These are phyloP conservation scores for Prunus dulcis DNA, from an alignment of 306 rosid species.

Conservation along the genomic window DNA sequence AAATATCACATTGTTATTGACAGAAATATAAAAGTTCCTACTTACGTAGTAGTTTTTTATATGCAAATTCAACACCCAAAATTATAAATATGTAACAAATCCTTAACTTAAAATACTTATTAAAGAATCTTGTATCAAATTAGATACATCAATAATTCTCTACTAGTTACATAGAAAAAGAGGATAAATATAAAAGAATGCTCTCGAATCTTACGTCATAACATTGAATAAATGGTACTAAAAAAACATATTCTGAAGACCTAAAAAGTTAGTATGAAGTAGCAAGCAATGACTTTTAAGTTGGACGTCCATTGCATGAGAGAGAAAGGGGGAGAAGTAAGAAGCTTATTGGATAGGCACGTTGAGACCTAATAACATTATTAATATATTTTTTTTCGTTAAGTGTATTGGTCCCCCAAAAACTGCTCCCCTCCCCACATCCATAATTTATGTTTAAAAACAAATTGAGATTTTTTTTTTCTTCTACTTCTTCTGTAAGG, in stretches of 20 bases:
- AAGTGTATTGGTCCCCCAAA: constrained; percentile 4
- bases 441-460: background rate
- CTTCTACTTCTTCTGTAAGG: background rate
- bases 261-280: background rate
- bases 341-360: background rate
- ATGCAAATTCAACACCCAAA: too few species aligned
- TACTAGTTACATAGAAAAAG: background rate
- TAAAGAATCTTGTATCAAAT: background rate
- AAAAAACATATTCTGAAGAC: background rate
- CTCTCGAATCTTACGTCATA: background rate
- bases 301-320: constrained; percentile 1
- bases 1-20: too few species aligned
- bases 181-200: background rate
- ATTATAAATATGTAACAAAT: too few species aligned
- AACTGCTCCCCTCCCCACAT: background rate
- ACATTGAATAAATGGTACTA: background rate
- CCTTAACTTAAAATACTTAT: too few species aligned
- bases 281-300: background rate
- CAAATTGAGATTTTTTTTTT: background rate
- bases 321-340: background rate
- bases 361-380: background rate
- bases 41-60: too few species aligned
- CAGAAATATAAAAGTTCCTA: accelerated
- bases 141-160: background rate
- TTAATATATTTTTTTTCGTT: background rate